These are phyloP conservation scores for Carallia pectinifolia DNA, from an alignment of 345 rosid species.

Conservation along the genomic window DNA sequence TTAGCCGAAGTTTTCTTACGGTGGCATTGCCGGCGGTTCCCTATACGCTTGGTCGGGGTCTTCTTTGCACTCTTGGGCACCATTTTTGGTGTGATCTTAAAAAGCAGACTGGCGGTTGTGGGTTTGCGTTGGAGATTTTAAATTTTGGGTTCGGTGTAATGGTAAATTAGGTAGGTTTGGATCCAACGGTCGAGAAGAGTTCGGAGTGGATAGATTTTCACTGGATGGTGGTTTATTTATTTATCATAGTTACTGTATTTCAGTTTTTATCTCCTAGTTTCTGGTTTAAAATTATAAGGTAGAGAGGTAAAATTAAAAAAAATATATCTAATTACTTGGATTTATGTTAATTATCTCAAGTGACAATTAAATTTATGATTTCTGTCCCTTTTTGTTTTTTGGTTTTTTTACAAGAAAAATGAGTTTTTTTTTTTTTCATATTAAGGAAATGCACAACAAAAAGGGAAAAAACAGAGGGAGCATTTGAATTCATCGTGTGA, in stretches of 20 bases:
- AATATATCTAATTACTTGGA: too few relatives aligned
- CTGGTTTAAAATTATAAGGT: not conserved
- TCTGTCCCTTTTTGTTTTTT: too few relatives aligned
- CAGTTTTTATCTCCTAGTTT: too few relatives aligned
- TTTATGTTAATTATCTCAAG: too few relatives aligned
- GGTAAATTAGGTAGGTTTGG: constrained; percentile 59
- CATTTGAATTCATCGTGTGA: too few relatives aligned
- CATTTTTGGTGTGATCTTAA: constrained; percentile 33
- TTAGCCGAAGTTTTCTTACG: constrained; percentile 35
- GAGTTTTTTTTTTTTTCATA: too few relatives aligned
- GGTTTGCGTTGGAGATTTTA: constrained; percentile 22
- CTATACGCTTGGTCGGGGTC: constrained; percentile 45
- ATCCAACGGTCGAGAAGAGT: constrained; percentile 31
- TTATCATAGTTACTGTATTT: too few relatives aligned
- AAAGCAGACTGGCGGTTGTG: not conserved
- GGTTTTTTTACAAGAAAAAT: too few relatives aligned
- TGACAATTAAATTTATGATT: too few relatives aligned
- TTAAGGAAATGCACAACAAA: too few relatives aligned
- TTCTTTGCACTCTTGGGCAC: constrained; percentile 50
- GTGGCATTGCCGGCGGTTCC: constrained; percentile 34
- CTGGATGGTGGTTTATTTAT: not conserved
- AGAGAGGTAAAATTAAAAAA: too few relatives aligned
- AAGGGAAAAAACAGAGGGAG: too few relatives aligned
- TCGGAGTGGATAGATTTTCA: not conserved
- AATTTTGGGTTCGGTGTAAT: constrained; percentile 64